These are phyloP conservation scores for Camellia sinensis DNA, from an alignment of 148 eudicot species.

Conservation along the genomic window DNA sequence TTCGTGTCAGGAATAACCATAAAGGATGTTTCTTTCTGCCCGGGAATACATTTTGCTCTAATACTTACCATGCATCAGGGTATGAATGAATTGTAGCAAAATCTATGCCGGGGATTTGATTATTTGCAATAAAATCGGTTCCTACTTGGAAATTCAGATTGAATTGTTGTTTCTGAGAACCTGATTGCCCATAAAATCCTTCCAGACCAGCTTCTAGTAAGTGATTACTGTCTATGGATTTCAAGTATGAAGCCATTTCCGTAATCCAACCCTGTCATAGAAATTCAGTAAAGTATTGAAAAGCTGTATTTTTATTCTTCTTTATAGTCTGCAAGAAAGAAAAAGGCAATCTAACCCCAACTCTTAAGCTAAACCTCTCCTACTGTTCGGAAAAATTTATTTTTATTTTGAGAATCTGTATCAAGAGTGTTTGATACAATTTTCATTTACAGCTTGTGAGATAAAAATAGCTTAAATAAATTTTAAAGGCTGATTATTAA, in stretches of 20 bases:
- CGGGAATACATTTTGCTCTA: too few relatives aligned
- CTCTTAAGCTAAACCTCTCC: background rate
- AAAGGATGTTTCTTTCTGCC: background rate
- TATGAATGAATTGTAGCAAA: constrained; percentile 73
- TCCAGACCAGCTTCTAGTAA: constrained; percentile 60
- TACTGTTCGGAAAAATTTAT: too few relatives aligned
- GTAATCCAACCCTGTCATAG: constrained; percentile 47
- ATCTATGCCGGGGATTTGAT: constrained; percentile 52
- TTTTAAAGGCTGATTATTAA: too few relatives aligned
- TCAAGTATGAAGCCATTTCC: constrained; percentile 65
- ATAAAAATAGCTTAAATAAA: too few relatives aligned
- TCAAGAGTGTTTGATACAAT: too few relatives aligned
- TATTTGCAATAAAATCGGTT: constrained; percentile 63
- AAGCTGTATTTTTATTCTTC: background rate
- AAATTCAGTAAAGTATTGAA: background rate
- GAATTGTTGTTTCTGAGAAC: constrained; percentile 30
- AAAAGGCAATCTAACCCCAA: background rate
- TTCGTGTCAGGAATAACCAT: background rate
- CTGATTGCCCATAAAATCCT: constrained; percentile 64
- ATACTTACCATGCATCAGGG: constrained; percentile 56
- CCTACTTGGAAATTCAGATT: constrained; percentile 41
- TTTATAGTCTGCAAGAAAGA: background rate
- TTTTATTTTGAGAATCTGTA: too few relatives aligned
- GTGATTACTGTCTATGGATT: constrained; percentile 62
- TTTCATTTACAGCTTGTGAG: too few relatives aligned